phyloP scores from a whole-genome alignment of 352 stramenopile species.

The Phytophthora hybrid region DNA sequence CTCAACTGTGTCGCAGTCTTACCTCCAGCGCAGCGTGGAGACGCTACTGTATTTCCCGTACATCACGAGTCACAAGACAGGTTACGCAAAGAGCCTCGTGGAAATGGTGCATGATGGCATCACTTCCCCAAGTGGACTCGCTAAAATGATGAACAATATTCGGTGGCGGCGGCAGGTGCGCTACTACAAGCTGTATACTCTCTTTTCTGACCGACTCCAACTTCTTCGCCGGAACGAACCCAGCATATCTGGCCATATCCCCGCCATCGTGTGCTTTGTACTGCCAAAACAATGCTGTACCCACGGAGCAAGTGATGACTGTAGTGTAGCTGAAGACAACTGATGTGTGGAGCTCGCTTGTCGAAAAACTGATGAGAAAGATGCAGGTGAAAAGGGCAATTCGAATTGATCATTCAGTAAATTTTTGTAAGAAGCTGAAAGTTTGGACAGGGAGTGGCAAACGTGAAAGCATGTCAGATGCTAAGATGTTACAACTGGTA shows the following conservation, averaged over 20 bases:
- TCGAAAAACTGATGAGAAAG: conserved; percentile 2
- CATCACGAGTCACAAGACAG: background rate
- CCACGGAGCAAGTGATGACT: background rate
- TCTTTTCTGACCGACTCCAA: background rate
- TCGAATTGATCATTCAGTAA: conserved; percentile 7
- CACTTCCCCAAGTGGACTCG: background rate
- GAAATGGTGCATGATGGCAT: background rate
- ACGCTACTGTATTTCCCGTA: background rate
- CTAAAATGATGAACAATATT: background rate
- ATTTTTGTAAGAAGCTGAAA: conserved; percentile 16
- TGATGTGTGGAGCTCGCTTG: background rate
- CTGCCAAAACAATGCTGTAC: no score
- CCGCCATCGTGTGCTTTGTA: no score
- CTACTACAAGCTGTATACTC: background rate
- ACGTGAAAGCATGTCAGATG: conserved; percentile 1
- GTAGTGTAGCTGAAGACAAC: background rate
- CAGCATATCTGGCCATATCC: no score
- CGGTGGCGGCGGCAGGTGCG: background rate
- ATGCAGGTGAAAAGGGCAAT: background rate
- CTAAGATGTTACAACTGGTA: conserved; percentile 8
- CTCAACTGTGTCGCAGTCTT: background rate
- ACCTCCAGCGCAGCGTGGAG: background rate
- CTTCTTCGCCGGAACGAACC: no score
- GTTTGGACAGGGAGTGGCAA: background rate
- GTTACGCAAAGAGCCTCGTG: background rate